A percentile compares a stretch with the other conserved stretches of the same genome.
These are phyloP conservation scores for Tolypocladium endophyticum DNA, from an alignment of 2,329 filamentous ascomycete species.

Conservation along the genomic window DNA sequence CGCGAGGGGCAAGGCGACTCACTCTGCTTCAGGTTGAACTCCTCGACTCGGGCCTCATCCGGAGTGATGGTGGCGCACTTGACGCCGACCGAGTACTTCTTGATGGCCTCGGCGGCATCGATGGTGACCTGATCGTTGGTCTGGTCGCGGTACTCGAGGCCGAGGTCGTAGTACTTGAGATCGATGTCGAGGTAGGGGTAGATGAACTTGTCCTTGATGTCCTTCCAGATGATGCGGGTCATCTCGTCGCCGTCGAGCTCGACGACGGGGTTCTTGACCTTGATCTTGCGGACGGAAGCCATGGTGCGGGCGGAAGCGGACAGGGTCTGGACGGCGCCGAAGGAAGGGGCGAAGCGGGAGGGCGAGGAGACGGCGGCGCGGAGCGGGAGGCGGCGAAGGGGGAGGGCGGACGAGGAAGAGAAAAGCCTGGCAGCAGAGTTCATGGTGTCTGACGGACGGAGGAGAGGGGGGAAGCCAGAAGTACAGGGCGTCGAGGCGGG, in stretches of 20 bases:
- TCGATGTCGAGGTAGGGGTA: conserved; percentile 92
- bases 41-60: conserved; percentile 90
- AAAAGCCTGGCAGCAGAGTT: conserved; percentile 19
- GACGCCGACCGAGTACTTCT: conserved; percentile 97
- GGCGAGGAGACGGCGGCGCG: conserved; percentile 19
- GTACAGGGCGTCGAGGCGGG: background rate
- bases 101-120: conserved; percentile 92
- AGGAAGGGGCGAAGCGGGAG: conserved; percentile 34
- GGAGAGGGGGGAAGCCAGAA: background rate
- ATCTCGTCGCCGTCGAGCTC: conserved; percentile 94
- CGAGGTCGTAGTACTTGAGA: conserved; percentile 95
- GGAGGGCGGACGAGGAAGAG: conserved; percentile 15
- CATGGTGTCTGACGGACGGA: conserved; percentile 9
- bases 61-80: conserved; percentile 99
- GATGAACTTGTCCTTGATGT: conserved; percentile 99
- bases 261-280: conserved; percentile 98
- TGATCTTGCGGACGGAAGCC: conserved; percentile 70
- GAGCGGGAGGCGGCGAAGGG: conserved; percentile 17
- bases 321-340: conserved; percentile 25
- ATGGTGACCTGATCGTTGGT: conserved; percentile 94
- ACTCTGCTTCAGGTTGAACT: conserved; percentile 99
- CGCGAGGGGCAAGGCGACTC: conserved; percentile 22
- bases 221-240: conserved; percentile 98
- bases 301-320: conserved; percentile 61
- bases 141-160: conserved; percentile 88